phyloP scores from a whole-genome alignment of 352 stramenopile genomes.

The Phytophthora litchii region DNA sequence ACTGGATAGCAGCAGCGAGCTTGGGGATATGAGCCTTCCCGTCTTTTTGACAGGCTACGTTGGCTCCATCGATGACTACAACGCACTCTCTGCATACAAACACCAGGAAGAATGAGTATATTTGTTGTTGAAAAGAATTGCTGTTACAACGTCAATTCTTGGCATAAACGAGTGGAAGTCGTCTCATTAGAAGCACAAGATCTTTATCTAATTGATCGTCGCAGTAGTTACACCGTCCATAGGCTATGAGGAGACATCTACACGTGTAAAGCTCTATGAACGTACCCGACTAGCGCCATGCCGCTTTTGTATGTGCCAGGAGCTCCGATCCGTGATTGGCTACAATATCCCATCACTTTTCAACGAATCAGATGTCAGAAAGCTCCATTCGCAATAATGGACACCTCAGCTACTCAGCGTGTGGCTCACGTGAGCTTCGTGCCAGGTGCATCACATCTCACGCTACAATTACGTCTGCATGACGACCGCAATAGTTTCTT shows the following conservation, averaged over 20 bases:
- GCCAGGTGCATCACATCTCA: slow-evolving; percentile 53
- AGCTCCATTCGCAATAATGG: slow-evolving; percentile 5
- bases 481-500: slow-evolving; percentile 63
- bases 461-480: slow-evolving; percentile 50
- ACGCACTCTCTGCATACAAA: slow-evolving; percentile 39
- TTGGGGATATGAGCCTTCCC: slow-evolving; percentile 55
- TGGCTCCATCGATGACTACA: slow-evolving; percentile 79
- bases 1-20: slow-evolving; percentile 69
- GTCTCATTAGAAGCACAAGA: background rate
- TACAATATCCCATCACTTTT: background rate
- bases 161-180: background rate
- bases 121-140: background rate
- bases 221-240: background rate
- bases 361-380: slow-evolving; percentile 1
- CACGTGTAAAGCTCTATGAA: slow-evolving; percentile 11
- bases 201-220: background rate
- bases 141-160: slow-evolving; percentile 10
- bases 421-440: slow-evolving; percentile 59
- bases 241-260: background rate
- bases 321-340: slow-evolving; percentile 7
- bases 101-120: background rate
- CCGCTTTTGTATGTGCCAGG: background rate
- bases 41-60: slow-evolving; percentile 74
- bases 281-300: slow-evolving; percentile 31
- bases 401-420: slow-evolving; percentile 1